phyloP scores from a whole-genome alignment of 1,284 basidiomycete species.

The Pseudozyma flocculosa region DNA sequence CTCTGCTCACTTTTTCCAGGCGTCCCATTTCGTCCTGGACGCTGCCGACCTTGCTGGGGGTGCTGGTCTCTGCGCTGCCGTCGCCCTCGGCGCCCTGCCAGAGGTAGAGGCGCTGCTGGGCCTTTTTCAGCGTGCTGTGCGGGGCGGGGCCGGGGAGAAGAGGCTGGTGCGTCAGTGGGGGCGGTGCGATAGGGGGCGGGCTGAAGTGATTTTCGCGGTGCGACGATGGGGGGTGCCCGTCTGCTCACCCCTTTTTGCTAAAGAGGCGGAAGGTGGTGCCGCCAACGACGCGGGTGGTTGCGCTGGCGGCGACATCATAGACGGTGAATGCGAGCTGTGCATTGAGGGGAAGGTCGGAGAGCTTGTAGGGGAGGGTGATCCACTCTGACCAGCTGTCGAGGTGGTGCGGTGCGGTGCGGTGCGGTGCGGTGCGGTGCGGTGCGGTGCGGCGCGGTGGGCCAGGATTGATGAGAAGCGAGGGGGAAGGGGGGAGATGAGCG shows the following conservation, averaged over 20 bases:
- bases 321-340: constrained; percentile 91
- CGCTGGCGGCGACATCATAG: constrained; percentile 74
- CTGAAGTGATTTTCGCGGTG: neutral
- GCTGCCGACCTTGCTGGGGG: constrained; percentile 63
- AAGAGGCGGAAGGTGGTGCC: constrained; percentile 87
- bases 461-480: no score
- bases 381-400: constrained; percentile 80
- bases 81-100: constrained; percentile 84
- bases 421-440: neutral
- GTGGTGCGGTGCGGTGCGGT: neutral
- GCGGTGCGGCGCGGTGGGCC: no score
- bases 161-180: constrained; percentile 1
- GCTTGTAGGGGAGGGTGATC: constrained; percentile 84
- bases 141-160: no score
- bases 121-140: constrained; percentile 73
- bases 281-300: constrained; percentile 71
- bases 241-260: constrained; percentile 77
- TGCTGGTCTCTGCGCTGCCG: constrained; percentile 74
- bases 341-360: constrained; percentile 82
- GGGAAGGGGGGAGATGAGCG: neutral
- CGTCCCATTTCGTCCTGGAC: constrained; percentile 84
- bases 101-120: constrained; percentile 76
- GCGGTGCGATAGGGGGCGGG: no score
- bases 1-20: constrained; percentile 83
- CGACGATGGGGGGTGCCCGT: neutral